Percentiles rank a stretch among this genome's conserved stretches.
Evolutionary conservation across 148 eudicot species (phyloP).

Genomic region (Arctostaphylos glauca): DNA sequence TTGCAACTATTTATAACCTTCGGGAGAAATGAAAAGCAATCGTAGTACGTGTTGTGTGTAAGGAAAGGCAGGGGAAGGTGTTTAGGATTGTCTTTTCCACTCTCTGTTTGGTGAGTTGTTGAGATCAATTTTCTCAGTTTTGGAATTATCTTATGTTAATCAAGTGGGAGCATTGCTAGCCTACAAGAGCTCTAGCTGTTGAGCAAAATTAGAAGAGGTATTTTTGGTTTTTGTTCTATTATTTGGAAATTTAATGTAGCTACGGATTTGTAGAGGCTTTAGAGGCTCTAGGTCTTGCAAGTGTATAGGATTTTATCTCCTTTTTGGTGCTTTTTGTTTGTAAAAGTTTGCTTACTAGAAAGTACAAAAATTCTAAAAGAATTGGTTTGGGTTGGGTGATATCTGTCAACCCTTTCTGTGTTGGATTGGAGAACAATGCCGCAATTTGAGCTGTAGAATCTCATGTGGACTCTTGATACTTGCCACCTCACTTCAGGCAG

Average conservation of each 20-base stretch:
- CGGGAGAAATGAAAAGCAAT: background rate
- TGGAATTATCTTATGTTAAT: background rate
- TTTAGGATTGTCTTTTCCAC: background rate
- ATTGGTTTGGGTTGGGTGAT: background rate
- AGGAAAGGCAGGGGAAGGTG: background rate
- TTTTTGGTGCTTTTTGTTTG: background rate
- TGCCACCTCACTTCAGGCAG: constrained; percentile 2
- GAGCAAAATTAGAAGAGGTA: background rate
- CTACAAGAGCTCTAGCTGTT: background rate
- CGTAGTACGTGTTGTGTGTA: background rate
- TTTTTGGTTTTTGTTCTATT: background rate
- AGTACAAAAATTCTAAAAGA: background rate
- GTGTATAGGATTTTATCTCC: background rate
- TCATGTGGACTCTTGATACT: constrained; percentile 1
- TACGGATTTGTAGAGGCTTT: background rate
- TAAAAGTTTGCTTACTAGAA: background rate
- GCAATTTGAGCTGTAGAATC: background rate
- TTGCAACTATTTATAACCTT: background rate
- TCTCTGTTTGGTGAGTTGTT: background rate
- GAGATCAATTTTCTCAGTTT: background rate
- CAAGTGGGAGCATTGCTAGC: background rate
- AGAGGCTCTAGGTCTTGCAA: background rate
- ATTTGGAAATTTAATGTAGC: background rate
- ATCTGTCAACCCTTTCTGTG: background rate
- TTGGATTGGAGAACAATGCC: background rate